Evolutionary conservation across 2,329 filamentous ascomycete species (phyloP), one percentile per base, ranked within the genome.

Genomic region (Neofusicoccum umdonicola): DNA sequence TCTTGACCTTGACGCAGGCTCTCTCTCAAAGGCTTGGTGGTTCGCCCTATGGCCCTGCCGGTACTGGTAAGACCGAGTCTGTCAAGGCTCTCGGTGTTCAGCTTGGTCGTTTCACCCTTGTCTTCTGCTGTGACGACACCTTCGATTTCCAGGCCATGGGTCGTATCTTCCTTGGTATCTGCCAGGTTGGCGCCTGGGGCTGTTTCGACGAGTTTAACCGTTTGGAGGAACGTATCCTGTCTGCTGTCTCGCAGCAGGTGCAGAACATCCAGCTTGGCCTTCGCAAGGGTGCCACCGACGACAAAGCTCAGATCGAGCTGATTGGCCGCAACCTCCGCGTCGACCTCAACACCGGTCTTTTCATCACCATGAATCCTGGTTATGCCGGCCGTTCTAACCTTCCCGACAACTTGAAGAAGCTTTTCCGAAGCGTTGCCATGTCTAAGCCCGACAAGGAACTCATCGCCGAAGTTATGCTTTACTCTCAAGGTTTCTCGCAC

Each of bases 91-190:
- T 99, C 31, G 96, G 95, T 82, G 86, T 99, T 3, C 93, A 99
- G 77, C 88, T 99, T 63, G 96, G 95, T 75, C 89, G 96, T 66
- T 99, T 99, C 77, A 99, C 96, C 1, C 87, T 99, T 31, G 96
- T 99, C 34, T 99, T 99, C 82, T 99, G 96, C 78, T 99, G 95
- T 81, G 95, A 99, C 75, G 95, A 99, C 79, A 99, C 95, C 0
- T 99, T 99, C 73, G 95, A 99, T 78, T 99, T 98, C 84, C 95
- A 99, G 74, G 95, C 95, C 58, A 99, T 99, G 95, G 96, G 96
- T 13, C 92, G 95, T 70, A 99, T 99, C 71, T 99, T 99, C 85
- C 85, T 99, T 41, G 95, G 95, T 85, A 96, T 99, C 67, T 99
- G 96, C 77, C 95, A 99, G 77, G 95, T 99, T 54, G 95, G 95